phyloP scores from a whole-genome alignment of 2,329 filamentous ascomycete species.

The Tothia fuscella region DNA sequence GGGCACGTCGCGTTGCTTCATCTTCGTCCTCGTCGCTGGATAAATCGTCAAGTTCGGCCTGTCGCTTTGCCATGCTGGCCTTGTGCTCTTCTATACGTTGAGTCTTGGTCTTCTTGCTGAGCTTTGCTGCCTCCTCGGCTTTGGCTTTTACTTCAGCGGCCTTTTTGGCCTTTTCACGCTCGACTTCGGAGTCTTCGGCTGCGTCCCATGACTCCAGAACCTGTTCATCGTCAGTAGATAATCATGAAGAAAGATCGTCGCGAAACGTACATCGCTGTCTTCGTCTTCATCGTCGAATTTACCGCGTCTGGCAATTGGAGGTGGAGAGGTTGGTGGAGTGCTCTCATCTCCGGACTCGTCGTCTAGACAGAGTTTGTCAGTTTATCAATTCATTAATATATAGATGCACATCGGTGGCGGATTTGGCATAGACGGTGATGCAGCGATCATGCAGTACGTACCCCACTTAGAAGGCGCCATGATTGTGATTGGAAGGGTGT shows the following conservation, averaged over 20 bases:
- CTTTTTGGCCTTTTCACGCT: slow-evolving; percentile 89
- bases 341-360: slow-evolving; percentile 44
- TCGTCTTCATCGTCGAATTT: slow-evolving; percentile 92
- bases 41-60: slow-evolving; percentile 43
- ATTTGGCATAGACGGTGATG: slow-evolving; percentile 1
- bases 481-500: slow-evolving; percentile 3
- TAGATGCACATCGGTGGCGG: too few species aligned
- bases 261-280: slow-evolving; percentile 59
- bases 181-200: slow-evolving; percentile 90
- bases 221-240: slow-evolving; percentile 30
- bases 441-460: slow-evolving; percentile 11
- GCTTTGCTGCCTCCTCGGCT: slow-evolving; percentile 75
- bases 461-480: slow-evolving; percentile 12
- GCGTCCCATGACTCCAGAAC: slow-evolving; percentile 96
- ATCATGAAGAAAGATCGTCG: slow-evolving; percentile 19
- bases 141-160: slow-evolving; percentile 77
- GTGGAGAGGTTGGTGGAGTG: slow-evolving; percentile 35
- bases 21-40: slow-evolving; percentile 59
- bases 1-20: slow-evolving; percentile 59
- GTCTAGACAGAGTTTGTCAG: slow-evolving; percentile 20
- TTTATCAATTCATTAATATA: not conserved
- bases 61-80: slow-evolving; percentile 43
- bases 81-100: slow-evolving; percentile 75
- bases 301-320: slow-evolving; percentile 37
- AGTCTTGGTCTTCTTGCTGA: slow-evolving; percentile 80